Evolutionary conservation across 345 rosid species (phyloP), one percentile per base, ranked within the genome.

Genomic region (Populus ilicifolia): DNA sequence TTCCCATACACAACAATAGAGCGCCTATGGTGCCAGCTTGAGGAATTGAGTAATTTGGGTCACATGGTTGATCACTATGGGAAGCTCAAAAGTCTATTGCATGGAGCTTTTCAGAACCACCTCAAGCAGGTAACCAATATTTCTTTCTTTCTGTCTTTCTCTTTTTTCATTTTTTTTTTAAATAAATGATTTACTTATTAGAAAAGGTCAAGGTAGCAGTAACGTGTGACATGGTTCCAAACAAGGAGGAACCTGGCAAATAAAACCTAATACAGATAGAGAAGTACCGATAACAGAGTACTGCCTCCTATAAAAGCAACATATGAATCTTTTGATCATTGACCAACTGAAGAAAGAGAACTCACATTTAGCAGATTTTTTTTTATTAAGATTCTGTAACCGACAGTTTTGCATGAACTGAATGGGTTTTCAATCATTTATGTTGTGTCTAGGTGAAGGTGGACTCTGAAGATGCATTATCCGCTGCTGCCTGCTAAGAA

Each of bases 1-100:
- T 93, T 96, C 78, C 97, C 98, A 13, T 96, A 93, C 79, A 85
- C 92, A 69, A 77, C 89, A 30, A 78, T 92, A 48, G 96, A 96
- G 77, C 83, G 86, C 12, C 80, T 96, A 2, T 96, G 98, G 97
- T 88, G 88, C 88, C 91, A 87, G 65, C 89, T 96, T 7, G 98
- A 90, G 84, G 86, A 78, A 75, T 75, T 81, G 69, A 87, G 87
- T 77, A 87, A 71, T 71, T 82, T 81, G 14, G 94, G 92, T 69
- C 88, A 86, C 73, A 89, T 87, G 98, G 81, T 83, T 56, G 95
- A 91, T 73, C 98, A 93, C 80, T 88, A 87, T 72, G 84, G 88
- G 64, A 93, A 87, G 89, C 96, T 96, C 48, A 92, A 83, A 83
- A 86, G 70, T 56, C 86, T 89, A 68, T 82, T 96, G 70, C 89